Evolutionary conservation across 1,284 basidiomycete genomes (phyloP).

Genomic region (Cutaneotrichosporon sp.): DNA sequence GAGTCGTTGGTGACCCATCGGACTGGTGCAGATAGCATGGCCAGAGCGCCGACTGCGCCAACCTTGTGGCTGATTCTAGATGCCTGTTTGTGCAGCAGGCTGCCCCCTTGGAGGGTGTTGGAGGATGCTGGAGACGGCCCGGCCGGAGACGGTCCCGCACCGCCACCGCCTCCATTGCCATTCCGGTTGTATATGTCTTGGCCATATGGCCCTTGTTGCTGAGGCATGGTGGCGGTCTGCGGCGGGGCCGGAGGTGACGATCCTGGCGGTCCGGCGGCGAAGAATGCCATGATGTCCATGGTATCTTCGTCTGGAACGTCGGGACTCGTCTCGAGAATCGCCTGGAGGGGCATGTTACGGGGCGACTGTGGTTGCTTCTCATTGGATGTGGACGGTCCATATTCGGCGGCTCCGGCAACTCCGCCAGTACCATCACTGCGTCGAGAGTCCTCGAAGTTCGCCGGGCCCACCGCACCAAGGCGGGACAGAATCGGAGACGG

Average conservation of each 20-base stretch:
- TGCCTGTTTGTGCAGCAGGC: constrained; percentile 1
- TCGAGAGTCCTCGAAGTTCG: background rate
- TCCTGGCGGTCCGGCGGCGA: constrained; percentile 26
- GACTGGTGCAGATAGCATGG: constrained; percentile 8
- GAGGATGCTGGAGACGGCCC: background rate
- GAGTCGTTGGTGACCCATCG: constrained; percentile 15
- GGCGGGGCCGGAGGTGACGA: background rate
- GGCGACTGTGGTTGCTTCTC: constrained; percentile 8
- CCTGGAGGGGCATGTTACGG: constrained; percentile 17
- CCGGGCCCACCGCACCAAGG: background rate
- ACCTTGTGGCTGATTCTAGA: constrained; percentile 1
- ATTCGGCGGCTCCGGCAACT: background rate
- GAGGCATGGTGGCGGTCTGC: background rate
- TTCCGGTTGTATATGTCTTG: too few relatives aligned
- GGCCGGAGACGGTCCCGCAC: too few relatives aligned
- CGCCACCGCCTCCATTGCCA: background rate
- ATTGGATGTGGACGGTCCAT: too few relatives aligned
- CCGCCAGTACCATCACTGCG: too few relatives aligned
- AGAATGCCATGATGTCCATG: constrained; percentile 39
- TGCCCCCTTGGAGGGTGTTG: background rate
- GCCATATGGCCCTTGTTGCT: too few relatives aligned
- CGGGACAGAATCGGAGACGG: background rate
- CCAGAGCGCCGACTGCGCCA: background rate
- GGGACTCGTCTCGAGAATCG: constrained; percentile 18
- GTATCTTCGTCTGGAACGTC: constrained; percentile 21